Base-by-base conservation (phyloP, 208 protist genomes). In the Angomonas ambiguus region DNA sequence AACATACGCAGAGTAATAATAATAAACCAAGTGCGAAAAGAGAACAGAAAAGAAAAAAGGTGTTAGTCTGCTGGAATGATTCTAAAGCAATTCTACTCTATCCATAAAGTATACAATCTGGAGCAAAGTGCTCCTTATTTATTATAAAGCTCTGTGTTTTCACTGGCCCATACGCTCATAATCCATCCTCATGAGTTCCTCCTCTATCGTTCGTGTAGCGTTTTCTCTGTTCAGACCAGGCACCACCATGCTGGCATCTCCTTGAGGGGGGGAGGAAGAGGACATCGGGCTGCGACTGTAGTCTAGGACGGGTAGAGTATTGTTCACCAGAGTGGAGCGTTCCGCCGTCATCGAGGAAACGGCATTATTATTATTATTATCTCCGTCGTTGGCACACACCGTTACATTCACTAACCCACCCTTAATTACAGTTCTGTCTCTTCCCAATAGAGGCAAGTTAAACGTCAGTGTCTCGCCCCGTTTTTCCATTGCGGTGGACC, bases 121-220 rank as follows among this genome's bases (percentile, higher is more conserved):
- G 35, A 41, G 35, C 35, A 13, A 13, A 41, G 8, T 13, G 13
- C 35, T 13, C 35, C 13, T 41, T 25, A 60, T 33, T 68, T 11
- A 42, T 10, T 41, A 31, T 28, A 42, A 30, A 30, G 4, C 1
- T 24, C 22, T 22, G 6, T 33, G 24, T 65, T 49, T 13, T 6
- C 25, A 32, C 18, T 10, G 1, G 49, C 33, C 6, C 33, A 64
- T 32, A 6, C 38, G 51, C 22, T 59, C 56, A 59, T 60, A 84
- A 25, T 83, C 81, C 3, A 87, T 57, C 13, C 77, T 73, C 61
- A 93, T 73, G 62, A 93, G 69, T 63, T 88, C 82, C 74, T 91
- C 70, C 41, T 87, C 87, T 51, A 93, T 79, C 11, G 83, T 62
- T 10, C 30, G 58, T 62, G 58, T 41, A 32, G 56, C 56, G 58